Percentiles rank a stretch among this genome's conserved stretches.
Evolutionary conservation across 2,329 filamentous ascomycete genomes (phyloP).

Genomic region (Ophiocordyceps sinensis): DNA sequence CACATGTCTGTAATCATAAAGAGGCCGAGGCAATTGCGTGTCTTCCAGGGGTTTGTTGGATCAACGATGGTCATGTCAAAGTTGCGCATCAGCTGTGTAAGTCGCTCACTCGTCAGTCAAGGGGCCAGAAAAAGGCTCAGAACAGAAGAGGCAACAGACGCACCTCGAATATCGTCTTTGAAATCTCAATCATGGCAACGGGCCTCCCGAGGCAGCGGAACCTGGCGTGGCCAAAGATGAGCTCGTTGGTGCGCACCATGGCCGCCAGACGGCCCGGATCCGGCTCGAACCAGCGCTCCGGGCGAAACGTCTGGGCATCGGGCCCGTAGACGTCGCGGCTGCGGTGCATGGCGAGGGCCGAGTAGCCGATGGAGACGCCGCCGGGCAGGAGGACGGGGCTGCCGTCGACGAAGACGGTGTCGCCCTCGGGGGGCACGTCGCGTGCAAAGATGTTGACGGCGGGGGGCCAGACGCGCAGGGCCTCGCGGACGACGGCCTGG

Average conservation of each 20-base stretch:
- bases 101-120: background rate
- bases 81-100: slow-evolving; percentile 11
- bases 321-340: slow-evolving; percentile 15
- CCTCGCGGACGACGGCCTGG: slow-evolving; percentile 34
- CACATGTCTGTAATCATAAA: slow-evolving; percentile 18
- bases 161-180: slow-evolving; percentile 27
- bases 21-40: slow-evolving; percentile 12
- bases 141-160: background rate
- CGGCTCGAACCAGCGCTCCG: slow-evolving; percentile 21
- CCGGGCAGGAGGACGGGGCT: slow-evolving; percentile 23
- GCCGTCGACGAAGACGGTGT: slow-evolving; percentile 13
- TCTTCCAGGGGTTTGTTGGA: slow-evolving; percentile 12
- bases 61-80: slow-evolving; percentile 15
- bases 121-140: background rate
- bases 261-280: slow-evolving; percentile 8
- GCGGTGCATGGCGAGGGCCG: slow-evolving; percentile 15
- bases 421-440: slow-evolving; percentile 13
- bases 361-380: slow-evolving; percentile 14
- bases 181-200: slow-evolving; percentile 22
- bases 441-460: slow-evolving; percentile 22
- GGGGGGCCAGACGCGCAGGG: slow-evolving; percentile 29
- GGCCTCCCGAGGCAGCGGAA: slow-evolving; percentile 23
- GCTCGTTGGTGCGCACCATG: slow-evolving; percentile 18
- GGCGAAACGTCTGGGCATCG: slow-evolving; percentile 14
- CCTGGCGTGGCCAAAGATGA: slow-evolving; percentile 23